A percentile compares a stretch with the other conserved stretches of the same genome.
Conservation (phyloP, 495 filamentous ascomycete genomes). For the Xanthoparmelia taractica region DNA sequence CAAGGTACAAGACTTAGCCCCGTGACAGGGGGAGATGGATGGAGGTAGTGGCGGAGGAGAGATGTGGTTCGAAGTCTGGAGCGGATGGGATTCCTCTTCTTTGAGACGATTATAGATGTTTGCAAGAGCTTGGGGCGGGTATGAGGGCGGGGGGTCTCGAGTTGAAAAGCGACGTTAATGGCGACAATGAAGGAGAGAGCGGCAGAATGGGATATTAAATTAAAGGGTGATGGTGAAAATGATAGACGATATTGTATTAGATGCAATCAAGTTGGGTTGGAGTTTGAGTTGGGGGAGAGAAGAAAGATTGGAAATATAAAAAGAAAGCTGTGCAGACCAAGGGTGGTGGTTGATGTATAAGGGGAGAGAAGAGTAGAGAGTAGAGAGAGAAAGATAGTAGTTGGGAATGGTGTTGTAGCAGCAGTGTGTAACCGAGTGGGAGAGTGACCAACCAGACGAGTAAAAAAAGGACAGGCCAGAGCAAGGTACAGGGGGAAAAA, state of each 20-base stretch:
- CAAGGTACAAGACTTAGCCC: constrained; percentile 18
- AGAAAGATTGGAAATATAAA: neutral
- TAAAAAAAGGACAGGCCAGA: neutral
- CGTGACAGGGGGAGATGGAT: neutral
- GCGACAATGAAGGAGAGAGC: constrained; percentile 11
- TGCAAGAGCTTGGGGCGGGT: neutral
- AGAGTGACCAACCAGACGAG: no score
- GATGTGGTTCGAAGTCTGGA: constrained; percentile 6
- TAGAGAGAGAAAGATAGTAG: constrained; percentile 4
- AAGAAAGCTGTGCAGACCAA: neutral
- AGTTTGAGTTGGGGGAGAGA: no score
- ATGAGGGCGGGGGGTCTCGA: constrained; percentile 1
- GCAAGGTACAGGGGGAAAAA: neutral
- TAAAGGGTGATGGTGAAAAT: constrained; percentile 12
- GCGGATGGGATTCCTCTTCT: neutral
- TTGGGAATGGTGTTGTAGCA: neutral
- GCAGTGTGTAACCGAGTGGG: neutral
- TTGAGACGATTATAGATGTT: constrained; percentile 6
- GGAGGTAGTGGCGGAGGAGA: neutral
- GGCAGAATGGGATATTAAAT: constrained; percentile 9
- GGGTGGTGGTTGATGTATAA: neutral
- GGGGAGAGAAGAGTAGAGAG: neutral
- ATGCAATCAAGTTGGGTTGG: no score
- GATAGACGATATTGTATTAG: constrained; percentile 15
- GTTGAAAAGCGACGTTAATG: constrained; percentile 10